phyloP scores from a whole-genome alignment of 1,284 basidiomycete species.

The Trichosporon sp. region DNA sequence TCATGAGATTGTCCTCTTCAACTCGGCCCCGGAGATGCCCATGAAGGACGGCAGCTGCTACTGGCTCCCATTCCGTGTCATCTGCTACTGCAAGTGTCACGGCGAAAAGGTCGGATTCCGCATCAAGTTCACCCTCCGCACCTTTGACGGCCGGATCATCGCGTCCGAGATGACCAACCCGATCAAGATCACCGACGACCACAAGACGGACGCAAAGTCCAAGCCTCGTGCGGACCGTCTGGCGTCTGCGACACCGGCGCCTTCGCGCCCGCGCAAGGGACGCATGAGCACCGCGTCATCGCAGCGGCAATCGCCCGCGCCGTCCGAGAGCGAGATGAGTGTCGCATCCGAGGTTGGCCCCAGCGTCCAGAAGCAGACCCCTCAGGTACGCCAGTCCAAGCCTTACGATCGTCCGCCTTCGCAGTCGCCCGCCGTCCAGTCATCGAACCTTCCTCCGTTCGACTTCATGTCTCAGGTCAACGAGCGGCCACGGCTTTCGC shows the following conservation, averaged over 20 bases:
- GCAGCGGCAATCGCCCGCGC: constrained; percentile 36
- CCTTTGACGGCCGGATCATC: constrained; percentile 72
- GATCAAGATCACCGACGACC: constrained; percentile 99
- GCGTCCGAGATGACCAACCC: constrained; percentile 80
- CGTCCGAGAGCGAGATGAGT: constrained; percentile 41
- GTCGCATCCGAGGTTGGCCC: constrained; percentile 44
- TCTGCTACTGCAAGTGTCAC: constrained; percentile 98
- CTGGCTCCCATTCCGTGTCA: constrained; percentile 83
- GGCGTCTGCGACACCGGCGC: constrained; percentile 14
- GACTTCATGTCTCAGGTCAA: constrained; percentile 19
- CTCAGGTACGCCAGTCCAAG: constrained; percentile 35
- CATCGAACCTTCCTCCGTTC: constrained; percentile 23
- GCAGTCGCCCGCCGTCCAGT: constrained; percentile 30
- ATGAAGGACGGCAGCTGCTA: constrained; percentile 82
- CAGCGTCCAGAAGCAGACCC: constrained; percentile 40
- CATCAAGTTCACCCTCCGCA: constrained; percentile 83
- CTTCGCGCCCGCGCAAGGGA: constrained; percentile 32
- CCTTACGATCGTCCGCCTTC: constrained; percentile 43
- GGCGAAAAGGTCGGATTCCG: constrained; percentile 93
- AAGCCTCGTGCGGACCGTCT: constrained; percentile 30
- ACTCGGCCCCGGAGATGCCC: constrained; percentile 86
- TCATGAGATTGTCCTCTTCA: constrained; percentile 84
- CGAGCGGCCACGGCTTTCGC: constrained; percentile 25
- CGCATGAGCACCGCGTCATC: constrained; percentile 40
- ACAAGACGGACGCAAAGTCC: constrained; percentile 66